Percentiles rank a stretch among this genome's conserved stretches.
Conservation (phyloP, 352 stramenopile genomes). For the Pythium dissotocum region DNA sequence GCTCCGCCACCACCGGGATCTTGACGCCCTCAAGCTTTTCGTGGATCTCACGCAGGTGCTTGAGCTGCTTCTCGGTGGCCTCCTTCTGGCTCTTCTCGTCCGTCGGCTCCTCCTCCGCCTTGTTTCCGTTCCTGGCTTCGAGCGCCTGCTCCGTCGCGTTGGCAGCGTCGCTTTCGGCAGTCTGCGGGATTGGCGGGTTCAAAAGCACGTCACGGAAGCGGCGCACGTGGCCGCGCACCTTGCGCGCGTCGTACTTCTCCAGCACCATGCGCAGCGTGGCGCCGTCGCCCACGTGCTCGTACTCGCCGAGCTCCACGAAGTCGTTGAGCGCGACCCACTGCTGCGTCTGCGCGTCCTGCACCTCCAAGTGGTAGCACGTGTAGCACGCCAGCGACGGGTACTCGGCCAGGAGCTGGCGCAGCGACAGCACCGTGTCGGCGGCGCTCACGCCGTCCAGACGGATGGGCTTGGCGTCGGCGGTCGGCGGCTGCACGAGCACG, state of each 20-base stretch:
- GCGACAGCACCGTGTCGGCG: conserved; percentile 75
- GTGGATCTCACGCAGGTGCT: conserved; percentile 81
- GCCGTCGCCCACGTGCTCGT: conserved; percentile 66
- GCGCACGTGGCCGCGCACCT: conserved; percentile 78
- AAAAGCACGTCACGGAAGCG: conserved; percentile 80
- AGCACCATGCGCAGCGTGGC: conserved; percentile 77
- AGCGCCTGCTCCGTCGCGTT: conserved; percentile 3
- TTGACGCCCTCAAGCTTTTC: conserved; percentile 76
- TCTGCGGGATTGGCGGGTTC: conserved; percentile 83
- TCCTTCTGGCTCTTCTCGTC: conserved; percentile 69
- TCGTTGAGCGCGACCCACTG: conserved; percentile 72
- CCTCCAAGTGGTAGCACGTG: conserved; percentile 87
- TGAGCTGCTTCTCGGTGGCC: conserved; percentile 77
- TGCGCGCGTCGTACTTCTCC: conserved; percentile 87
- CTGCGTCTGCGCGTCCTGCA: conserved; percentile 25
- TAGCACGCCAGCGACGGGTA: conserved; percentile 81
- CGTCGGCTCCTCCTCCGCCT: conserved; percentile 18
- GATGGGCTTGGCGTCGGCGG: conserved; percentile 33
- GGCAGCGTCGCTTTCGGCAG: conserved; percentile 21
- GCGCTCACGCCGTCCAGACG: conserved; percentile 71
- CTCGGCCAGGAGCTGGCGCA: conserved; percentile 84
- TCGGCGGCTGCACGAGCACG: conserved; percentile 57
- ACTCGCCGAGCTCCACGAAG: conserved; percentile 85
- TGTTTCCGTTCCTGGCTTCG: conserved; percentile 21
- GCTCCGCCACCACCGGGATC: conserved; percentile 58